Evolutionary conservation across 2,329 filamentous ascomycete genomes (phyloP), one percentile per base, ranked within the genome.

Genomic region (Hypoxylon rubiginosum): DNA sequence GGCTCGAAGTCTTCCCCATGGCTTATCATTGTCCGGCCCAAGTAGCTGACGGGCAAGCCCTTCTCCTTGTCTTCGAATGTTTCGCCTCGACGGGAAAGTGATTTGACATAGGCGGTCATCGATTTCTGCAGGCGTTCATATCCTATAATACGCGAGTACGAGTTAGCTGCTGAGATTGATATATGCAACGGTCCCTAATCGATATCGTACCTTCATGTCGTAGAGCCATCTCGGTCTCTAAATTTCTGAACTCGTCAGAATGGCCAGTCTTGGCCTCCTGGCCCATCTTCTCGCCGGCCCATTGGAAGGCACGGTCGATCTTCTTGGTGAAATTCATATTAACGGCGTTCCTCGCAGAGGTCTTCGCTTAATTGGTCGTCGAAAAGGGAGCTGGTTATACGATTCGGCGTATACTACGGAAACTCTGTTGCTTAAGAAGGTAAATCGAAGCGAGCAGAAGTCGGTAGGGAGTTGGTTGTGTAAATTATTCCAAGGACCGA

Each of bases 241-340:
- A 83, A 65, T 88, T 87, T 82, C 92, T 97, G 86, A 98, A 98
- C 76, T 97, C 92, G 56, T 98, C 94, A 0, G 93, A 92, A 69
- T 93, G 89, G 78, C 86, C 89, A 9, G 95, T 97, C 82, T 94
- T 96, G 81, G 90, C 87, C 81, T 97, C 94, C 71, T 88, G 89
- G 74, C 95, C 95, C 92, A 98, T 97, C 82, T 94, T 93, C 83
- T 98, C 95, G 72, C 93, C 93, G 39, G 94, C 93, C 95, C 95
- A 98, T 91, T 98, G 95, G 84, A 95, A 97, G 84, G 97, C 91
- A 77, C 95, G 91, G 82, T 94, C 95, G 78, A 98, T 89, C 79
- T 97, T 97, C 85, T 97, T 97, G 81, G 83, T 85, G 74, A 88
- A 83, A 73, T 84, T 82, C 86, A 88, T 88, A 19, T 58, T 80